A percentile compares a stretch with the other conserved stretches of the same genome.
Conservation (phyloP, 177 flowering plant genomes). For the Telopea speciosissima region DNA sequence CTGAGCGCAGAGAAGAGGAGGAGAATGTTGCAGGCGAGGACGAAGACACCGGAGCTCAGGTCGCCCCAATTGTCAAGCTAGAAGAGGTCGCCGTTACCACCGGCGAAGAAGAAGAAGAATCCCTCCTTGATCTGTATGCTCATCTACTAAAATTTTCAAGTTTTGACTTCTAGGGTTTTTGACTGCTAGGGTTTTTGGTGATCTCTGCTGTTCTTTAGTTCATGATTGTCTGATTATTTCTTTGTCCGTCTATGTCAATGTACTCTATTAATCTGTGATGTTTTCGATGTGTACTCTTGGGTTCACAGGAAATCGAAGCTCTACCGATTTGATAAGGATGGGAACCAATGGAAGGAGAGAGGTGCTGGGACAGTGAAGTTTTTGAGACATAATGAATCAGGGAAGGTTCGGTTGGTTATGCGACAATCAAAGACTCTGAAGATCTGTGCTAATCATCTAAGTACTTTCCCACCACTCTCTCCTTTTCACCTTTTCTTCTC, state of each 20-base stretch:
- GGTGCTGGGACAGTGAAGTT: slow-evolving; percentile 29
- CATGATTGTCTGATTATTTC: neutral
- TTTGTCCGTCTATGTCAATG: neutral
- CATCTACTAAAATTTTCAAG: too few relatives aligned
- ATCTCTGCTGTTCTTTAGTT: neutral
- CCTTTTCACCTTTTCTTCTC: neutral
- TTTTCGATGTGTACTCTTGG: neutral
- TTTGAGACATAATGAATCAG: slow-evolving; percentile 31
- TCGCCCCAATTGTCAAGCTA: slow-evolving; percentile 14
- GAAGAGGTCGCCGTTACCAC: slow-evolving; percentile 20
- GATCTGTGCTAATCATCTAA: slow-evolving; percentile 37
- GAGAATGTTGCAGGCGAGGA: slow-evolving; percentile 11
- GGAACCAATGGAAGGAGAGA: slow-evolving; percentile 35
- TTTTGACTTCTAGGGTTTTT: neutral
- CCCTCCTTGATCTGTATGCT: slow-evolving; percentile 18
- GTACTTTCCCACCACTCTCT: slow-evolving; percentile 7
- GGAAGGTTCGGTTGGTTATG: slow-evolving; percentile 36
- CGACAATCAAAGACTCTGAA: slow-evolving; percentile 36
- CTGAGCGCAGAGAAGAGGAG: slow-evolving; percentile 8
- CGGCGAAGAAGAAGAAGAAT: slow-evolving; percentile 21
- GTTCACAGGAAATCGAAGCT: slow-evolving; percentile 26
- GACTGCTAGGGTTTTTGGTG: slow-evolving; percentile 4
- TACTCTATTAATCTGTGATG: too few relatives aligned
- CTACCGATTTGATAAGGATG: slow-evolving; percentile 25
- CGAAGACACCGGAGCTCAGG: slow-evolving; percentile 18